Evolutionary conservation across 2,329 filamentous ascomycete species (phyloP).

Genomic region (Knoxdaviesia capensis): DNA sequence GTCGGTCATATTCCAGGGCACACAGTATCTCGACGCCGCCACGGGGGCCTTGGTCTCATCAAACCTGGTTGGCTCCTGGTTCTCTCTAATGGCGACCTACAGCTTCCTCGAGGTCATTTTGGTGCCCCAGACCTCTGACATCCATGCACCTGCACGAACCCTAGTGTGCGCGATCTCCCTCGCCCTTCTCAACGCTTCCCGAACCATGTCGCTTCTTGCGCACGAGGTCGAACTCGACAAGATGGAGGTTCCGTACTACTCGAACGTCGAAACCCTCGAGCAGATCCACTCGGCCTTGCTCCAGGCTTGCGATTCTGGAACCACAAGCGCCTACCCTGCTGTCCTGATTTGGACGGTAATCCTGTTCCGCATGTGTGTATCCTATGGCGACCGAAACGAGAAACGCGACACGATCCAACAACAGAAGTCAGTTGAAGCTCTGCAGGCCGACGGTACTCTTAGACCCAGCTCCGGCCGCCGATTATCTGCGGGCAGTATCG

Average conservation of each 20-base stretch:
- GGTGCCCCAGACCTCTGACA: slow-evolving; percentile 1
- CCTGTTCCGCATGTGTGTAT: slow-evolving; percentile 45
- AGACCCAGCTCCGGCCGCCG: slow-evolving; percentile 22
- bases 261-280: slow-evolving; percentile 48
- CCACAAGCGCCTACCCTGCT: slow-evolving; percentile 48
- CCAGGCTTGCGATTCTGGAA: slow-evolving; percentile 31
- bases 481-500: slow-evolving; percentile 40
- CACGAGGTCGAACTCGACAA: slow-evolving; percentile 24
- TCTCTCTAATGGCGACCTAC: slow-evolving; percentile 46
- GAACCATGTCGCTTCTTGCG: slow-evolving; percentile 34
- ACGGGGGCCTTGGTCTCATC: slow-evolving; percentile 33
- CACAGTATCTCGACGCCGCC: slow-evolving; percentile 30
- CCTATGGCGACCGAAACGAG: slow-evolving; percentile 41
- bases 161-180: slow-evolving; percentile 52
- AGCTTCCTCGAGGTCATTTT: slow-evolving; percentile 27
- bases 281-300: slow-evolving; percentile 55
- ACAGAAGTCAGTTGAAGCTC: slow-evolving; percentile 35
- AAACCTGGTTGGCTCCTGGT: slow-evolving; percentile 48
- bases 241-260: slow-evolving; percentile 34
- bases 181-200: slow-evolving; percentile 45
- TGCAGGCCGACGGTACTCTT: slow-evolving; percentile 21
- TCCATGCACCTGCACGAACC: slow-evolving; percentile 14
- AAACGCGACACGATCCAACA: slow-evolving; percentile 36
- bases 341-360: slow-evolving; percentile 70
- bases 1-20: slow-evolving; percentile 49